Percentiles rank a stretch among this genome's conserved stretches.
Evolutionary conservation across 2,329 filamentous ascomycete species (phyloP).

Genomic region (Phyllosticta capitalensis): DNA sequence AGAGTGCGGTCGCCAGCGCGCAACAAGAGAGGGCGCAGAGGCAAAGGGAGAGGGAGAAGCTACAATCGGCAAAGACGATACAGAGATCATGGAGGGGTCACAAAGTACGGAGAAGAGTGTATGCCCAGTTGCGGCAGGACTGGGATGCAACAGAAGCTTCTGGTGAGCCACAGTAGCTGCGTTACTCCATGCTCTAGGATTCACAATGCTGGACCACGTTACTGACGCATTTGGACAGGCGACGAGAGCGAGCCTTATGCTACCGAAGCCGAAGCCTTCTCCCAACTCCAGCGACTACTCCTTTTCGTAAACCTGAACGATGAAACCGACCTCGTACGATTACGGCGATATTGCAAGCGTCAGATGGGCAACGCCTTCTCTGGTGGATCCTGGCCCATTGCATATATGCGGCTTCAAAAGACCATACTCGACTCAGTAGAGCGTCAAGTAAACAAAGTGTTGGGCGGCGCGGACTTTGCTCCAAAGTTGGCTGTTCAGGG

Average conservation of each 20-base stretch:
- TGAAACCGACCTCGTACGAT: conserved; percentile 30
- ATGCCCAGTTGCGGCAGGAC: conserved; percentile 39
- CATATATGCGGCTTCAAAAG: conserved; percentile 33
- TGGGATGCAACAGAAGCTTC: conserved; percentile 23
- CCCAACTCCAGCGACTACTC: conserved; percentile 34
- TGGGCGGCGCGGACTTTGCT: conserved; percentile 14
- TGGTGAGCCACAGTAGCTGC: not conserved
- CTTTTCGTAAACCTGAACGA: conserved; percentile 32
- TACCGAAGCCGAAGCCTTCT: conserved; percentile 29
- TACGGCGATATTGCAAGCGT: conserved; percentile 31
- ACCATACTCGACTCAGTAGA: conserved; percentile 28
- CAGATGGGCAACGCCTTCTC: conserved; percentile 24
- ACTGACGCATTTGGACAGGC: not conserved
- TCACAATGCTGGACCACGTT: not conserved
- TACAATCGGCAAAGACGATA: conserved; percentile 63
- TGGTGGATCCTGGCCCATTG: conserved; percentile 29
- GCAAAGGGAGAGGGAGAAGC: conserved; percentile 68
- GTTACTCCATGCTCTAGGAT: not conserved
- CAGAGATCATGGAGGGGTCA: conserved; percentile 81
- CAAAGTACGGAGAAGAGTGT: conserved; percentile 49
- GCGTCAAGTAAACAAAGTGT: conserved; percentile 12
- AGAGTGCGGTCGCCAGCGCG: conserved; percentile 72
- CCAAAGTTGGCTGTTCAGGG: not conserved
- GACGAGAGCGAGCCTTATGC: conserved; percentile 21
- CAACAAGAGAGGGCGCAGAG: conserved; percentile 76